Base-by-base conservation (phyloP, 2,329 filamentous ascomycete species). In the Phyllosticta citrichinensis region DNA sequence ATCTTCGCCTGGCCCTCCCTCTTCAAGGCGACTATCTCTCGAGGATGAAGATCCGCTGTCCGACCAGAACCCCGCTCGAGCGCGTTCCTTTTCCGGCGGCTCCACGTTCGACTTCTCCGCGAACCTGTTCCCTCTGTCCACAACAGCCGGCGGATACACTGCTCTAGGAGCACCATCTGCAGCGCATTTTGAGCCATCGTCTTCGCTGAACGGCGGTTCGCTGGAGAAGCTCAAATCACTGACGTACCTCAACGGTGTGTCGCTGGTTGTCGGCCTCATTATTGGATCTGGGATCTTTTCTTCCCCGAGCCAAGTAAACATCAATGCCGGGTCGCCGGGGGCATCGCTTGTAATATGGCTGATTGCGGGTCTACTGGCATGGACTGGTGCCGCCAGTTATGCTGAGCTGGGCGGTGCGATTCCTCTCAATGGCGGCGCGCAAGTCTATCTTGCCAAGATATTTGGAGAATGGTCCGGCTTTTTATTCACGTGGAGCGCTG, bases 221-320 rank as follows among this genome's bases (percentile, higher is more conserved):
- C 76, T 97, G 65, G 94, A 99, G 79, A 94, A 91, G 73, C 88
- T 96, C 78, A 99, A 99, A 79, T 96, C 89, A 14, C 77, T 99
- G 74, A 97, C 94, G 27, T 97, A 93, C 71, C 72, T 97, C 55
- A 99, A 99, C 73, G 94, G 94, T 0, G 75, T 99, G 62, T 95
- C 91, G 24, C 79, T 99, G 62, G 89, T 99, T 56, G 83, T 97
- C 56, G 93, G 94, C 1, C 76, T 99, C 65, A 95, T 97, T 66
- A 97, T 99, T 70, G 94, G 94, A 2, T 95, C 90, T 24, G 94
- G 93, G 14, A 97, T 99, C 69, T 99, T 97, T 76, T 95, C 91
- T 3, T 95, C 91, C 22, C 93, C 93, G 0, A 91, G 90, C 60
- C 90, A 96, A 71, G 93, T 99, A 68, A 96, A 94, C 74, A 83